Percentiles rank a stretch among this genome's conserved stretches.
These are phyloP conservation scores for Ogataea polymorpha DNA, from an alignment of 805 yeast species.

Conservation along the genomic window DNA sequence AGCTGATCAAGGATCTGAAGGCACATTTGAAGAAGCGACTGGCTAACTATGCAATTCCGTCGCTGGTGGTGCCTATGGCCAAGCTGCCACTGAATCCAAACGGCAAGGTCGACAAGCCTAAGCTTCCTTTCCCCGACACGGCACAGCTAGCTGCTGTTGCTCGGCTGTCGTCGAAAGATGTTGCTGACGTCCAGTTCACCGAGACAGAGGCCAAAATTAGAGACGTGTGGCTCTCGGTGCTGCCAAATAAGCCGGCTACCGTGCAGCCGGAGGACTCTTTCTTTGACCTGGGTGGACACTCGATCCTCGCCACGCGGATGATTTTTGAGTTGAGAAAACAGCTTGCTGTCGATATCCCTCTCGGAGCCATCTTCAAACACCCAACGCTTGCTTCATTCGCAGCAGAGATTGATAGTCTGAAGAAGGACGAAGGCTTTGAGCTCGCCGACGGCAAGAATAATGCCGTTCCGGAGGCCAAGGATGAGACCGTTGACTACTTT, in stretches of 20 bases:
- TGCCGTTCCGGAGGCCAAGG: slow-evolving; percentile 26
- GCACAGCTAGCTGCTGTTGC: slow-evolving; percentile 82
- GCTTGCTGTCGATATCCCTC: slow-evolving; percentile 76
- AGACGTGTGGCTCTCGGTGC: slow-evolving; percentile 79
- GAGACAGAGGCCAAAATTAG: slow-evolving; percentile 64
- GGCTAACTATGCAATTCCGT: slow-evolving; percentile 91
- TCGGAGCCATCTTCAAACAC: slow-evolving; percentile 84
- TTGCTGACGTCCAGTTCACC: slow-evolving; percentile 53
- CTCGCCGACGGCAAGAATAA: slow-evolving; percentile 36
- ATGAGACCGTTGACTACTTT: slow-evolving; percentile 48
- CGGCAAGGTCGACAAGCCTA: slow-evolving; percentile 97
- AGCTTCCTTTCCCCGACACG: slow-evolving; percentile 89
- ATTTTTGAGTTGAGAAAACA: slow-evolving; percentile 84
- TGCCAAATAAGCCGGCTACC: slow-evolving; percentile 82
- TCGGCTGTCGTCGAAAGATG: slow-evolving; percentile 41
- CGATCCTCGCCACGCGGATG: slow-evolving; percentile 95
- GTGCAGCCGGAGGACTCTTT: slow-evolving; percentile 80
- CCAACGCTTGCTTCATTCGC: slow-evolving; percentile 86
- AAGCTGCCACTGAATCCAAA: slow-evolving; percentile 93
- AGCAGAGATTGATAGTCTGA: slow-evolving; percentile 57
- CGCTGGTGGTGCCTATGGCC: slow-evolving; percentile 82
- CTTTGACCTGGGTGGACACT: slow-evolving; percentile 97
- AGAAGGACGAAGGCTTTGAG: slow-evolving; percentile 47
- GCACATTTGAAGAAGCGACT: slow-evolving; percentile 81
- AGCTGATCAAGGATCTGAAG: slow-evolving; percentile 76